phyloP scores from a whole-genome alignment of 257 asterid genomes.

The Henckelia pumila region DNA sequence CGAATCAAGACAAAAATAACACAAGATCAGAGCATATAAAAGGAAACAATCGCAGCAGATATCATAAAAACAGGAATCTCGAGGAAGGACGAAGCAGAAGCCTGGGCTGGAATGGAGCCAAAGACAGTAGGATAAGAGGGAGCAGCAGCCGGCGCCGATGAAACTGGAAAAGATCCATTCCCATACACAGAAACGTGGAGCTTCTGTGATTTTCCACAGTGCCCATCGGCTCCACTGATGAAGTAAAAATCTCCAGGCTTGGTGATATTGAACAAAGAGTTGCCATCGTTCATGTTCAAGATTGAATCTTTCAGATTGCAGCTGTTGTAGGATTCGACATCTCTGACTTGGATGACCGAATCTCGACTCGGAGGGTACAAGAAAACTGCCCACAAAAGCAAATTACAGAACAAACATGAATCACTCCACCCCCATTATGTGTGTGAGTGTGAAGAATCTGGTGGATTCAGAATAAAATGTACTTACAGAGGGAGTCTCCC shows the following conservation, averaged over 20 bases:
- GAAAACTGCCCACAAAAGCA: constrained; percentile 54
- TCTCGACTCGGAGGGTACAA: constrained; percentile 96
- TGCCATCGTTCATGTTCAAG: constrained; percentile 68
- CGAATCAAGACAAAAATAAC: too few species aligned
- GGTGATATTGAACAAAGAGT: constrained; percentile 71
- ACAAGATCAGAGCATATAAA: constrained; percentile 6
- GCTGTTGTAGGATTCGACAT: constrained; percentile 41
- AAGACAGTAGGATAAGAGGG: constrained; percentile 63
- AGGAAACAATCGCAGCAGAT: constrained; percentile 31
- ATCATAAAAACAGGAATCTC: constrained; percentile 30
- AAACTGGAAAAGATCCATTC: constrained; percentile 46
- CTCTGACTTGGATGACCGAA: constrained; percentile 73
- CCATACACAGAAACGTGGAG: constrained; percentile 59
- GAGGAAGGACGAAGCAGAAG: constrained; percentile 33
- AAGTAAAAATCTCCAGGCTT: constrained; percentile 59
- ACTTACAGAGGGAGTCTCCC: constrained; percentile 89
- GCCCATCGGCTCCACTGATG: constrained; percentile 72
- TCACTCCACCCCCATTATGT: not conserved
- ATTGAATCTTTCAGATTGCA: constrained; percentile 84
- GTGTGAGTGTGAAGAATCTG: not conserved
- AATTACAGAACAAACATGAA: not conserved
- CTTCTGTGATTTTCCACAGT: constrained; percentile 63
- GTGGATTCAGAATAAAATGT: not conserved
- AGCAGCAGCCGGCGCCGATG: constrained; percentile 50
- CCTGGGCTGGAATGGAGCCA: constrained; percentile 67